A percentile compares a stretch with the other conserved stretches of the same genome.
These are phyloP conservation scores for Globisporangium rhizosaccharum DNA, from an alignment of 352 stramenopile genomes.

Conservation along the genomic window DNA sequence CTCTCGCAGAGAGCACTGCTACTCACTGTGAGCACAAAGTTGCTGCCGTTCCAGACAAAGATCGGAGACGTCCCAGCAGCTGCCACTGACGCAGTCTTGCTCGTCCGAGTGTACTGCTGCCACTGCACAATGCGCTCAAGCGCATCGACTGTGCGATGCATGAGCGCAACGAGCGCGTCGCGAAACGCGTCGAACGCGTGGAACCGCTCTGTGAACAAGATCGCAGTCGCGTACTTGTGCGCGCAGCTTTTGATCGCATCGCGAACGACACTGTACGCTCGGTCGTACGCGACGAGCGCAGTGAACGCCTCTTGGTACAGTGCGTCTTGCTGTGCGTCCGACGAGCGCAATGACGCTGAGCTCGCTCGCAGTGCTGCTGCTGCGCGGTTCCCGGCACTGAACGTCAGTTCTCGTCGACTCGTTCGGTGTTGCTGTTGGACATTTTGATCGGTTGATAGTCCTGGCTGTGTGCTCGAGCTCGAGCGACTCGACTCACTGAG, in stretches of 20 bases:
- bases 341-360: conserved; percentile 2
- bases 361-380: conserved; percentile 16
- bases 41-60: conserved; percentile 55
- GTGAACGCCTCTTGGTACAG: conserved; percentile 29
- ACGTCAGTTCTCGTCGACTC: conserved; percentile 5
- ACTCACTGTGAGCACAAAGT: conserved; percentile 37
- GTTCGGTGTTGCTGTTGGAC: not conserved
- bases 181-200: conserved; percentile 55
- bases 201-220: conserved; percentile 55
- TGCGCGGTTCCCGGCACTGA: conserved; percentile 15
- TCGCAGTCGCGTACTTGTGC: conserved; percentile 29
- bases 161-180: conserved; percentile 22
- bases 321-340: conserved; percentile 14
- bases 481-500: not conserved
- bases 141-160: conserved; percentile 22
- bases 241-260: conserved; percentile 11
- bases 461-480: not conserved
- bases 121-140: conserved; percentile 39
- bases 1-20: not conserved
- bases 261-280: conserved; percentile 16
- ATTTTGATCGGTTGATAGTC: not conserved
- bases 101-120: conserved; percentile 6
- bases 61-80: not conserved
- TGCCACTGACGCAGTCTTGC: not conserved
- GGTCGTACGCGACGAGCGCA: conserved; percentile 35